Percentiles rank a stretch among this genome's conserved stretches.
Conservation (phyloP, 2,329 filamentous ascomycete genomes). For the Magnaporthiopsis rhizophila region DNA sequence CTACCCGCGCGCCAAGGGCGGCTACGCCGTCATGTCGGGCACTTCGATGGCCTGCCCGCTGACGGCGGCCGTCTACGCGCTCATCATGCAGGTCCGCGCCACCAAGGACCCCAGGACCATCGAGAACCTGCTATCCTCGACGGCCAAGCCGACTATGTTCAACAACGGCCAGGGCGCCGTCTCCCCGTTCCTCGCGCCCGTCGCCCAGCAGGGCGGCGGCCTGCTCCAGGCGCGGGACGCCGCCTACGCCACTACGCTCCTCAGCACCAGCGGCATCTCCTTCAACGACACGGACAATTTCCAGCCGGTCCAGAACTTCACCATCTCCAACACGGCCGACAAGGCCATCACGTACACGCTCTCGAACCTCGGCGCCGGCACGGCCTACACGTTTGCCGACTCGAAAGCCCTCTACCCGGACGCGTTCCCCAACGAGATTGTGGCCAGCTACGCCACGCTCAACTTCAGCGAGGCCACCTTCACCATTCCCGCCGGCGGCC, state of each 20-base stretch:
- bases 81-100: constrained; percentile 44
- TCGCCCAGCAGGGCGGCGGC: constrained; percentile 53
- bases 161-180: constrained; percentile 32
- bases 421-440: constrained; percentile 37
- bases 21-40: constrained; percentile 41
- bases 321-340: constrained; percentile 44
- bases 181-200: constrained; percentile 37
- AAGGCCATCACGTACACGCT: constrained; percentile 43
- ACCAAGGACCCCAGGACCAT: constrained; percentile 41
- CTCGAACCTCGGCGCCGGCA: constrained; percentile 39
- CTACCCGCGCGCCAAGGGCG: constrained; percentile 30
- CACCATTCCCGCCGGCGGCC: constrained; percentile 32
- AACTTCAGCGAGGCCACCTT: constrained; percentile 34
- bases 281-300: constrained; percentile 59
- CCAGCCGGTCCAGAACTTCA: constrained; percentile 38
- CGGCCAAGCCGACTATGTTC: constrained; percentile 40
- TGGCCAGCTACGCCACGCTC: constrained; percentile 32
- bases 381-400: constrained; percentile 41
- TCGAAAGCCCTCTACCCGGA: constrained; percentile 27
- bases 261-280: constrained; percentile 48
- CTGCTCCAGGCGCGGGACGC: constrained; percentile 53
- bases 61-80: constrained; percentile 37
- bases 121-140: constrained; percentile 40
- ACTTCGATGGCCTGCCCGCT: constrained; percentile 48
- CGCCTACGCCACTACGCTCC: constrained; percentile 42